Evolutionary conservation across 2,329 filamentous ascomycete genomes (phyloP).

Genomic region (Malbranchea zuffiana): DNA sequence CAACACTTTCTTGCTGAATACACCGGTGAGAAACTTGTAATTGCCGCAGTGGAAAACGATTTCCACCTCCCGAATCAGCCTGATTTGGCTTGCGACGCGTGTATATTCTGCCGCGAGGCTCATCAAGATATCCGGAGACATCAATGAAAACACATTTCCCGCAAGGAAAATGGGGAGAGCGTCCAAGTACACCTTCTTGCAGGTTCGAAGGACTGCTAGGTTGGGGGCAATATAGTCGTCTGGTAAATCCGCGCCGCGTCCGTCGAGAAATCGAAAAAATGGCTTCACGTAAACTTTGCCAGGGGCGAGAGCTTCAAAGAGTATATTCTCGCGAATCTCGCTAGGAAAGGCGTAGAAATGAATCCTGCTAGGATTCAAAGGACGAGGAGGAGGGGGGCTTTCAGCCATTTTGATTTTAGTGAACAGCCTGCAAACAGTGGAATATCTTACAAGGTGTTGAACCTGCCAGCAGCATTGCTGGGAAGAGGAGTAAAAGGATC

Average conservation of each 20-base stretch:
- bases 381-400: no score
- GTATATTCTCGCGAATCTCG: constrained; percentile 15
- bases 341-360: constrained; percentile 16
- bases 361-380: no score
- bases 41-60: constrained; percentile 17
- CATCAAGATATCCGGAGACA: constrained; percentile 16
- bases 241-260: constrained; percentile 5
- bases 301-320: constrained; percentile 15
- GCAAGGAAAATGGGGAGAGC: constrained; percentile 15
- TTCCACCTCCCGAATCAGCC: constrained; percentile 15
- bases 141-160: constrained; percentile 18
- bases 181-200: constrained; percentile 16
- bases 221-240: constrained; percentile 13
- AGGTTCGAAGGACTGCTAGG: constrained; percentile 13
- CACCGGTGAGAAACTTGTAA: constrained; percentile 15
- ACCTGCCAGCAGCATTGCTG: no score
- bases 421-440: no score
- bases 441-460: no score
- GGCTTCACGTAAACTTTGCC: constrained; percentile 16
- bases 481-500: no score
- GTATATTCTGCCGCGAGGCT: constrained; percentile 7
- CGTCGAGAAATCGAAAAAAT: constrained; percentile 15
- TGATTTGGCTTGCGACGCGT: constrained; percentile 13
- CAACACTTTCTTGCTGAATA: constrained; percentile 8
- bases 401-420: no score